Evolutionary conservation across 768 basidiomycete species (phyloP), one percentile per base, ranked within the genome.

Genomic region (Naganishia vishniacii): DNA sequence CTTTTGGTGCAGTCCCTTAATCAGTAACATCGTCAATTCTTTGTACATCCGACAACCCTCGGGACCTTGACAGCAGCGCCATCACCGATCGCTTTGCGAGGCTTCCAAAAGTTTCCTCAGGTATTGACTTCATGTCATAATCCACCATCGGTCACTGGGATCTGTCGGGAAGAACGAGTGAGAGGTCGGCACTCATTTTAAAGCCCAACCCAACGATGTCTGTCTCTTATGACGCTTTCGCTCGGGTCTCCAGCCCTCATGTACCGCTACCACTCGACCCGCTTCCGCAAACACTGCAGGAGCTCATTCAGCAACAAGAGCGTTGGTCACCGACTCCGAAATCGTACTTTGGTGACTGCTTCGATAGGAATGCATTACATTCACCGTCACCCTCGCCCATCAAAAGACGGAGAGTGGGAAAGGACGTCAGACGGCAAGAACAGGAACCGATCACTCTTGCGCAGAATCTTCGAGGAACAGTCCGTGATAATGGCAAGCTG

Each of bases 221-320:
- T 8, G 34, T 56, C 4, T 51, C 28, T 16, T 56, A 34, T 20
- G 53, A 40, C 37, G n/a, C 53, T 40, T 3, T 25, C 11, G 16
- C 23, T n/a, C 34, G 12, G 37, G 53, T 29, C 20, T 40, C 53
- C 20, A 56, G 53, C 40, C 53, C 53, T 7, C 37, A 56, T 26
- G 13, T 4, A 37, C 53, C 53, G 34, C 37, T 56, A 5, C 53
- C 53, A 16, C 53, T 56, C 37, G 53, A 56, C 37, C 53, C 53
- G 32, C 15, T 56, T 29, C 53, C 53, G 9, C 34, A 56, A 56
- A 56, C 53, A 16, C 34, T 56, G 8, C 34, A 56, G 16, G 53
- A 56, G 53, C 53, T 56, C 20, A 56, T 56, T 6, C 53, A 56
- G 37, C 53, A 56, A 37, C n/a, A 40, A 26, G 53, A 56, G 26